Evolutionary conservation across 345 rosid species (phyloP).

Genomic region (Cardiospermum halicacabum): DNA sequence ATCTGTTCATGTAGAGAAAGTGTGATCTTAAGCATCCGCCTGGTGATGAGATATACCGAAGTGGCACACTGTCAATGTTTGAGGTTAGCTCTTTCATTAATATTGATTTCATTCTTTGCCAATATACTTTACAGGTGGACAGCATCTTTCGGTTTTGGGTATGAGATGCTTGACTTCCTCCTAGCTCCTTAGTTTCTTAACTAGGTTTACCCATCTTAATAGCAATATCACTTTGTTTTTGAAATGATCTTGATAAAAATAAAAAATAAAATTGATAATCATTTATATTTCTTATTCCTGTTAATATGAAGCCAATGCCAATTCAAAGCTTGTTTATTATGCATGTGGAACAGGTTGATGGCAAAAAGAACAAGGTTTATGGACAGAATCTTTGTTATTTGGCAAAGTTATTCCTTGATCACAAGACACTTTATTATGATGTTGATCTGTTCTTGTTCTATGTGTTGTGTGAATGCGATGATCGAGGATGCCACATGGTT

Average conservation of each 20-base stretch:
- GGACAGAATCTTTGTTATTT: slow-evolving; percentile 98
- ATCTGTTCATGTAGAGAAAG: slow-evolving; percentile 49
- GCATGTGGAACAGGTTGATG: slow-evolving; percentile 55
- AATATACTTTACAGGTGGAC: neutral
- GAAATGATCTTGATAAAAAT: no score
- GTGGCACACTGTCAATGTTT: slow-evolving; percentile 98
- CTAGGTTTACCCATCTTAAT: neutral
- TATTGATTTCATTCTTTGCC: neutral
- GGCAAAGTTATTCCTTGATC: slow-evolving; percentile 97
- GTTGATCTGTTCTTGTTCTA: slow-evolving; percentile 94
- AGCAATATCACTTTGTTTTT: neutral
- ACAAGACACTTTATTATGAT: slow-evolving; percentile 97
- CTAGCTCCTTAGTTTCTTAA: neutral
- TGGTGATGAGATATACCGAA: slow-evolving; percentile 96
- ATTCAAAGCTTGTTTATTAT: neutral
- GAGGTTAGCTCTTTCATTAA: slow-evolving; percentile 48
- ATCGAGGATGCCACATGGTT: slow-evolving; percentile 99
- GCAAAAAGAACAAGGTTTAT: slow-evolving; percentile 96
- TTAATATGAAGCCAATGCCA: neutral
- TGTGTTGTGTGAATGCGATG: slow-evolving; percentile 93
- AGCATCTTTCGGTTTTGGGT: neutral
- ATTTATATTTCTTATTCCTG: neutral
- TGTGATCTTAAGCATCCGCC: slow-evolving; percentile 99
- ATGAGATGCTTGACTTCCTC: neutral
- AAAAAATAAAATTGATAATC: no score